A percentile compares a stretch with the other conserved stretches of the same genome.
Conservation (phyloP, 208 protist genomes). For the Naegleria gruberi region DNA sequence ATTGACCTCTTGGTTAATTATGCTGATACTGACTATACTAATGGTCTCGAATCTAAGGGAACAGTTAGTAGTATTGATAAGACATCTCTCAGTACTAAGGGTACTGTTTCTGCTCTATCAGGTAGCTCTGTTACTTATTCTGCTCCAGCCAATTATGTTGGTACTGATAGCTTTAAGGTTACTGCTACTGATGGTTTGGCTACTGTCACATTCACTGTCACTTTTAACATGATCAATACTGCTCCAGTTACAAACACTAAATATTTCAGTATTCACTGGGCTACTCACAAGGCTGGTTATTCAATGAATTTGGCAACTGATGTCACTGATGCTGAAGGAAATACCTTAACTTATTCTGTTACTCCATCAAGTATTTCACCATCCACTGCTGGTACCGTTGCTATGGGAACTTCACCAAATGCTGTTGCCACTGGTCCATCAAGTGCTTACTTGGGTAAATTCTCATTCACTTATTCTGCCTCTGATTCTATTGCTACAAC, state of each 20-base stretch:
- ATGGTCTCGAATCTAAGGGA: background rate
- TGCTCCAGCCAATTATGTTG: background rate
- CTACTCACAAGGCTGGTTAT: background rate
- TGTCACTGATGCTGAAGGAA: background rate
- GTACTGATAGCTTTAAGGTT: background rate
- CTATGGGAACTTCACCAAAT: no score
- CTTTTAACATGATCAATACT: no score
- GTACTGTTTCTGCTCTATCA: background rate
- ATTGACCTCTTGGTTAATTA: background rate
- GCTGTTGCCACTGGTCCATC: no score
- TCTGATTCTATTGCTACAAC: background rate
- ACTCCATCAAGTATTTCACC: background rate
- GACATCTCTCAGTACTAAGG: background rate
- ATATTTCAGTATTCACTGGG: background rate
- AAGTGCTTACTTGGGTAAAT: background rate
- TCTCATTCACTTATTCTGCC: background rate
- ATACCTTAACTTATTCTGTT: no score
- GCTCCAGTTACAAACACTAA: background rate
- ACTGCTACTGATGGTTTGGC: background rate
- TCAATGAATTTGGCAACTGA: background rate
- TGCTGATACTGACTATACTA: background rate
- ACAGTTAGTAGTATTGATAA: background rate
- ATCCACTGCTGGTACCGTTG: background rate
- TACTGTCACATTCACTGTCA: background rate
- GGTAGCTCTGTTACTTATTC: background rate